Percentiles rank a stretch among this genome's conserved stretches.
Conservation (phyloP, 2,329 filamentous ascomycete species). For the Apiospora arundinis region DNA sequence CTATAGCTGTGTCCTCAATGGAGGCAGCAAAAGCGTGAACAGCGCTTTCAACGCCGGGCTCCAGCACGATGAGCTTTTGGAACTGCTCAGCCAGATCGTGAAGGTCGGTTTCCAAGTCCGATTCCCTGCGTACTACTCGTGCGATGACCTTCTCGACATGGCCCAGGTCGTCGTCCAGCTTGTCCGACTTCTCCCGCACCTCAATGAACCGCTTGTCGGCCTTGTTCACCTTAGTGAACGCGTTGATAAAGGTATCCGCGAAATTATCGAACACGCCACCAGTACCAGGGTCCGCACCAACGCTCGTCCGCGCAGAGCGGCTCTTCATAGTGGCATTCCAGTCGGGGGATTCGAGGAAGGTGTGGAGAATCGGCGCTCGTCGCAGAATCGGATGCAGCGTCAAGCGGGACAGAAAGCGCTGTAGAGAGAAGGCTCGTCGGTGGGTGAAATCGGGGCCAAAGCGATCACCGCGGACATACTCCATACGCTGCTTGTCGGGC, state of each 20-base stretch:
- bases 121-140: conserved; percentile 84
- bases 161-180: conserved; percentile 89
- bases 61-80: conserved; percentile 87
- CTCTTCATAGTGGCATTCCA: conserved; percentile 97
- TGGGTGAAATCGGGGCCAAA: conserved; percentile 93
- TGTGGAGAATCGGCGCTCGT: conserved; percentile 80
- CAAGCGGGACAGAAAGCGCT: conserved; percentile 87
- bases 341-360: conserved; percentile 90
- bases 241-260: conserved; percentile 95
- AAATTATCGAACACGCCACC: conserved; percentile 91
- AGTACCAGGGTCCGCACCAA: conserved; percentile 53
- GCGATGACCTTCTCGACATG: conserved; percentile 97
- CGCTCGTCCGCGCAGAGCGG: conserved; percentile 70
- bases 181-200: conserved; percentile 89
- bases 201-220: conserved; percentile 94
- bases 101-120: conserved; percentile 87
- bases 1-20: conserved; percentile 81
- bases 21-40: conserved; percentile 87
- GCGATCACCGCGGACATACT: conserved; percentile 94
- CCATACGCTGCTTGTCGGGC: conserved; percentile 99
- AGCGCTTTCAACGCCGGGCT: conserved; percentile 83
- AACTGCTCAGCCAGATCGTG: conserved; percentile 92
- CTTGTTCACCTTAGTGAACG: conserved; percentile 95
- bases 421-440: conserved; percentile 85
- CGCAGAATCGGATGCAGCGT: conserved; percentile 89